Evolutionary conservation across 1,284 basidiomycete species (phyloP), one percentile per base, ranked within the genome.

Genomic region (Golubevia pallescens): DNA sequence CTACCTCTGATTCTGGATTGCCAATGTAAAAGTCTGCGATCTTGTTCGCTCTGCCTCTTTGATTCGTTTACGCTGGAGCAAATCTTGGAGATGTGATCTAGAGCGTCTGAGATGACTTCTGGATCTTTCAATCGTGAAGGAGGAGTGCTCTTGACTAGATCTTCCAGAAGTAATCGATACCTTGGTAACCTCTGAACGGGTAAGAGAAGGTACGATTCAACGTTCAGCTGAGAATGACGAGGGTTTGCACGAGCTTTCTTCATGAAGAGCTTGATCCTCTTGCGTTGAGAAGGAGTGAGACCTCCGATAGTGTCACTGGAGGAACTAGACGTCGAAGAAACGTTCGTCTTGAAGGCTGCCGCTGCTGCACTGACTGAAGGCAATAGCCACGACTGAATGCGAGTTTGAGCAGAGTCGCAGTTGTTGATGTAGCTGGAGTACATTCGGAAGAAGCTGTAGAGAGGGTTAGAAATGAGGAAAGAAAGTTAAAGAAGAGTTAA

Each of bases 101-200:
- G 66, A n/a, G 81, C 81, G 42, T 73, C 71, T 14, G 51, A 7
- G 8, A 24, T 60, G 52, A 68, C 59, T 13, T 24, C 60, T 24
- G 63, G 34, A n/a, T 74, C 66, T 2, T 66, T 23, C 8, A 81
- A 63, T 23, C 69, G 70, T 48, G 61, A 16, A 8, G 69, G 62
- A 28, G 72, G 68, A 23, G 80, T 83, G 58, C 75, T 74, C 34
- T 69, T 70, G 42, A 75, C 73, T n/a, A 84, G 70, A 58, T 84
- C 77, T 58, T 83, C 81, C 19, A 84, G 68, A 38, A 99, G 88
- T 68, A 99, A 87, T 74, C 93, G 91, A 87, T 99, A 99, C 20
- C 96, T 91, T 13, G 97, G 97, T 78, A 99, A 93, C 59, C 96
- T 91, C 86, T 99, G 96, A 23, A 99, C 92, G 42, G 96, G 96